Evolutionary conservation across 1,284 basidiomycete species (phyloP).

Genomic region (Trametes hirsuta): DNA sequence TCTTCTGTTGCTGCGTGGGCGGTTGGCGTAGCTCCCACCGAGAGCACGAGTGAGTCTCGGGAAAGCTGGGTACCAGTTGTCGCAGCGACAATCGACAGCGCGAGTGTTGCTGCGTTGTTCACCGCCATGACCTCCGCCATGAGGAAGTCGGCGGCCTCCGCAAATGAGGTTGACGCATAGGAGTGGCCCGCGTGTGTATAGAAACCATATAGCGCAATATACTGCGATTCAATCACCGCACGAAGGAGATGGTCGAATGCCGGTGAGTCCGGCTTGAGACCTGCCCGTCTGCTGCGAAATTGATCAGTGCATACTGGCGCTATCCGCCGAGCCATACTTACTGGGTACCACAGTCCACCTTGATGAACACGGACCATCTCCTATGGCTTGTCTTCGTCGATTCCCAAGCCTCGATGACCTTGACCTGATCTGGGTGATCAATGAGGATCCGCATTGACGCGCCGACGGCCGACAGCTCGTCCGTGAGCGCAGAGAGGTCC

Average conservation of each 20-base stretch:
- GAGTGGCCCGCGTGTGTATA: slow-evolving; percentile 83
- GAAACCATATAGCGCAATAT: slow-evolving; percentile 76
- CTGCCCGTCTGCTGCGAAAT: slow-evolving; percentile 69
- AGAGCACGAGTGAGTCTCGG: slow-evolving; percentile 64
- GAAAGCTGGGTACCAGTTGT: slow-evolving; percentile 36
- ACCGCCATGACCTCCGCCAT: slow-evolving; percentile 75
- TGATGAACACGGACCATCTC: slow-evolving; percentile 80
- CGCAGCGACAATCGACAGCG: slow-evolving; percentile 49
- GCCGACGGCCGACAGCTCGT: slow-evolving; percentile 54
- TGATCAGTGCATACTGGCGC: slow-evolving; percentile 1
- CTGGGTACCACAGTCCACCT: slow-evolving; percentile 81
- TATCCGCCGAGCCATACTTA: slow-evolving; percentile 41
- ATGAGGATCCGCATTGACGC: slow-evolving; percentile 70
- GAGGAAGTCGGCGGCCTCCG: slow-evolving; percentile 67
- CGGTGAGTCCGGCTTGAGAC: slow-evolving; percentile 59
- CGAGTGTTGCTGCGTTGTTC: slow-evolving; percentile 65
- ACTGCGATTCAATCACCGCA: slow-evolving; percentile 52
- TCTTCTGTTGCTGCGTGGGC: slow-evolving; percentile 74
- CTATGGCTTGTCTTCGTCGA: slow-evolving; percentile 41
- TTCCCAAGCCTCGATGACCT: slow-evolving; percentile 64
- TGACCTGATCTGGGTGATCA: slow-evolving; percentile 77
- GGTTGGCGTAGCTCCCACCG: slow-evolving; percentile 87
- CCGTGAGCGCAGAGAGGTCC: slow-evolving; percentile 66
- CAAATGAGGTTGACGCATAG: slow-evolving; percentile 70
- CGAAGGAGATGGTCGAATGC: slow-evolving; percentile 61